These are phyloP conservation scores for Zygotorulaspora sp. DNA, from an alignment of 805 yeast genomes.

Conservation along the genomic window DNA sequence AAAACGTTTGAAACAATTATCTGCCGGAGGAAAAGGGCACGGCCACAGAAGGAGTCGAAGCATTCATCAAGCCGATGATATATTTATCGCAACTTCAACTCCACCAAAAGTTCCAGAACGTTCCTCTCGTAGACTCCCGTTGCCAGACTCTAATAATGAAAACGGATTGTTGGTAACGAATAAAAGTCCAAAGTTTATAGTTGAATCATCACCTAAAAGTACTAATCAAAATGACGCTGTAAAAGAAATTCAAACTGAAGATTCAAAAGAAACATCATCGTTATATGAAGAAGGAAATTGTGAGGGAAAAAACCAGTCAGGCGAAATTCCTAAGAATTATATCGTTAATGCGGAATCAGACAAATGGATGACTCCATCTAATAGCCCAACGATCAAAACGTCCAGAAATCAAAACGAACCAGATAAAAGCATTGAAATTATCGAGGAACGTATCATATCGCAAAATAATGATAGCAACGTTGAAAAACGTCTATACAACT, in stretches of 20 bases:
- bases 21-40: constrained; percentile 18
- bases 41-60: constrained; percentile 34
- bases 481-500: not conserved
- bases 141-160: too few species aligned
- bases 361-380: too few species aligned
- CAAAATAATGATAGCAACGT: not conserved
- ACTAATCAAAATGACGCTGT: too few species aligned
- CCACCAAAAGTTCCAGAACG: constrained; percentile 21
- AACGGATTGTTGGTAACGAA: too few species aligned
- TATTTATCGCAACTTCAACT: constrained; percentile 20
- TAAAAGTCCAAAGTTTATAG: too few species aligned
- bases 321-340: too few species aligned
- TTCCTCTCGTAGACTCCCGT: constrained; percentile 16
- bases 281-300: constrained; percentile 14
- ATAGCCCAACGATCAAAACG: too few species aligned
- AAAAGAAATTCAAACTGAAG: too few species aligned
- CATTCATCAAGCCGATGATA: constrained; percentile 22
- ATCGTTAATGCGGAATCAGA: too few species aligned
- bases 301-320: constrained; percentile 13
- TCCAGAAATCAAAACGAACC: too few species aligned
- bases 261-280: constrained; percentile 1
- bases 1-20: constrained; percentile 11
- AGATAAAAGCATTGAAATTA: constrained; percentile 2
- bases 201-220: too few species aligned
- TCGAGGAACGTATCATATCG: not conserved